phyloP scores from a whole-genome alignment of 495 filamentous ascomycete species.

The Cairneyella variabilis region DNA sequence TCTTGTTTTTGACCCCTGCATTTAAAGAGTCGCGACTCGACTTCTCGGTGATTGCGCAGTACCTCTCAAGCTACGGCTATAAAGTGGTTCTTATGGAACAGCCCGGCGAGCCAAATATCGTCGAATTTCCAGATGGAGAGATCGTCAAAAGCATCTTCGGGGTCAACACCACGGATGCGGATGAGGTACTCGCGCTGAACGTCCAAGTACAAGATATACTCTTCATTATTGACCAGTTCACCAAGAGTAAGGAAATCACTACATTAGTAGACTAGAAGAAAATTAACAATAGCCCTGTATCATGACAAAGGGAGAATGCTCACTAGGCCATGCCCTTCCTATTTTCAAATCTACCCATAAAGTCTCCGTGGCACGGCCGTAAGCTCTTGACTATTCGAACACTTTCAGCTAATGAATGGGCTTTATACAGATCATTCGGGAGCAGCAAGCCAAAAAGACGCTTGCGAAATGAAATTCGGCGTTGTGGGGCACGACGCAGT shows the following conservation, averaged over 20 bases:
- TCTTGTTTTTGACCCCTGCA: slow-evolving; percentile 4
- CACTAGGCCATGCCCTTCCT: too few species aligned
- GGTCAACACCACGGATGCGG: background rate
- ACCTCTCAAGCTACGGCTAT: slow-evolving; percentile 10
- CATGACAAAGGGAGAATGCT: too few species aligned
- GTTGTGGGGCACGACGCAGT: background rate
- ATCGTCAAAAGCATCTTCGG: slow-evolving; percentile 4
- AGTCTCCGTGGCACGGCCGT: too few species aligned
- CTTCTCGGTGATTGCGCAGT: slow-evolving; percentile 2
- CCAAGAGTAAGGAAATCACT: too few species aligned
- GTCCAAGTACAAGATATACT: slow-evolving; percentile 8
- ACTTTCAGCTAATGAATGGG: too few species aligned
- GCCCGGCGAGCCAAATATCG: slow-evolving; percentile 4
- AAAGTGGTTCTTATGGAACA: slow-evolving; percentile 4
- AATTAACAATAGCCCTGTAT: too few species aligned
- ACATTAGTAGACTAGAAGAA: too few species aligned
- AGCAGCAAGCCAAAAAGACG: slow-evolving; percentile 3
- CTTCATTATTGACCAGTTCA: slow-evolving; percentile 7
- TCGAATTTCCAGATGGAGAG: background rate
- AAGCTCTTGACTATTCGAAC: too few species aligned
- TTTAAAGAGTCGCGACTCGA: slow-evolving; percentile 4
- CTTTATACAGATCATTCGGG: too few species aligned
- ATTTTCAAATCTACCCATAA: too few species aligned
- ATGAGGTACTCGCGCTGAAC: slow-evolving; percentile 1
- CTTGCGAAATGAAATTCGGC: slow-evolving; percentile 9